Evolutionary conservation across 208 protist genomes (phyloP), one percentile per base, ranked within the genome.

Genomic region (Trypanosoma caninum): DNA sequence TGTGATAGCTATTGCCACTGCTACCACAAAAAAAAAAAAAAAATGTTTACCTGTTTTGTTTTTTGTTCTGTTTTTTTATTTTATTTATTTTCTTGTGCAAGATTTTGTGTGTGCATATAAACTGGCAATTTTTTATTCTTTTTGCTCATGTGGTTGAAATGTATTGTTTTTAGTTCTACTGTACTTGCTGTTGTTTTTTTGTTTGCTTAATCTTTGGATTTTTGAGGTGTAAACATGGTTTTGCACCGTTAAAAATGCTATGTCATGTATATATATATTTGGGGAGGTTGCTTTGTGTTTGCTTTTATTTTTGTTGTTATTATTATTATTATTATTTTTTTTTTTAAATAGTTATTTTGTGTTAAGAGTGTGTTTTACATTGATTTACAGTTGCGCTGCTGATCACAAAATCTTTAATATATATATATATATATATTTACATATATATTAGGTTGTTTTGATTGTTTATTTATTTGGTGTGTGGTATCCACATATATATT

Each of bases 171-270:
- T 53, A 22, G 11, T 14, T 63, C 31, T 9, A 37, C 48, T n/a
- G 31, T 28, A 42, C 33, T 41, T 47, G 45, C 20, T 38, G 35
- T 53, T 68, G 27, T 47, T 67, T 59, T 55, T 51, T 40, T 40
- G 35, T 40, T 40, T 40, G 13, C 35, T 40, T 40, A 16, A 13
- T 13, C 13, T 40, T 40, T 22, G 3, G 52, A n/a, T 59, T 40
- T n/a, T 50, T 8, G 16, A 5, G 25, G 31, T 45, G 20, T 44
- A n/a, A n/a, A n/a, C n/a, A n/a, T n/a, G n/a, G n/a, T n/a, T n/a
- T n/a, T n/a, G n/a, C n/a, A n/a, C n/a, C n/a, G n/a, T n/a, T n/a
- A n/a, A n/a, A n/a, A n/a, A n/a, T n/a, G n/a, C n/a, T n/a, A n/a
- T n/a, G n/a, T n/a, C n/a, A n/a, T n/a, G n/a, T n/a, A 22, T 55